Base-by-base conservation (phyloP, 2,329 filamentous ascomycete genomes). In the Xylaria sp. region DNA sequence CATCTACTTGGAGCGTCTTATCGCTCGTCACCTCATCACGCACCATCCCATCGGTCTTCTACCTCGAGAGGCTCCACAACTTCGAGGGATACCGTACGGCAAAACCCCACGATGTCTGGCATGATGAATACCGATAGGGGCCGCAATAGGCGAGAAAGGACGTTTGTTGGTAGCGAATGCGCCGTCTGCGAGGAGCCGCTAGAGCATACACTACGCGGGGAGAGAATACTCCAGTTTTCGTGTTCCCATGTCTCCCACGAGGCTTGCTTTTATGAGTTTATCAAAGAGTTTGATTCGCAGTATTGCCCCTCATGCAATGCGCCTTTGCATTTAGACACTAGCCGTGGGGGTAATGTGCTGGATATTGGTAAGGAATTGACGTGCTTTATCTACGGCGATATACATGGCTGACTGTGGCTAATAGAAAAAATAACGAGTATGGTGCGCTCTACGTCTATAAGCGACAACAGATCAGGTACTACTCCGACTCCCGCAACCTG, bases 211-310 rank as follows among this genome's bases (percentile, higher is more conserved):
- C 86, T 99, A 56, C 92, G 93, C 60, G 96, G 96, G 68, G 96
- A 99, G 83, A 90, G 94, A 74, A 94, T 99, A 70, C 85, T 99
- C 63, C 96, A 98, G 79, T 96, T 99, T 77, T 97, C 94, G 6
- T 99, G 96, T 82, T 89, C 91, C n/a, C 96, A 99, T 81, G 95
- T 99, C 69, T 94, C 95, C 12, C 96, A 99, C 79, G 96, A 98
- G 81, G 96, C 95, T 43, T 99, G 96, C 82, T 98, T 99, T 79
- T 98, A 98, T 83, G 96, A 99, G 81, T 98, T 97, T 79, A 97
- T 99, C 76, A 92, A 93, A 77, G 95, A 98, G 78, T 92, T 95
- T 68, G 94, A 98, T 74, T 93, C 93, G 62, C 94, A 98, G 77
- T 94, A 94, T 77, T 99, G 96, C 82, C 96, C 96, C 33, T 92